A percentile compares a stretch with the other conserved stretches of the same genome.
Evolutionary conservation across 2,329 filamentous ascomycete species (phyloP).

Genomic region (Diaporthe longicolla): DNA sequence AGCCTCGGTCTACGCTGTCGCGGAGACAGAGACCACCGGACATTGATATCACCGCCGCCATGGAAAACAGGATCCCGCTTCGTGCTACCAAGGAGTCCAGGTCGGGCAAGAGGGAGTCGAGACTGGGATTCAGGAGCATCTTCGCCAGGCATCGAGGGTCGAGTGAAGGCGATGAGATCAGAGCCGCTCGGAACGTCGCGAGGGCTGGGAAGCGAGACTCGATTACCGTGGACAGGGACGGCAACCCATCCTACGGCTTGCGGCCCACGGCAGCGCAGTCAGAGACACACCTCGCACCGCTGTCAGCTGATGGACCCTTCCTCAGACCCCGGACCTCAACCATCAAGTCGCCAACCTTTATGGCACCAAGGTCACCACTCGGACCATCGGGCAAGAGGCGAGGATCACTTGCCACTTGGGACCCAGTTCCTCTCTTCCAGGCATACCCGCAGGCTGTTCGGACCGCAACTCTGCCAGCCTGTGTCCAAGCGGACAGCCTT

Average conservation of each 20-base stretch:
- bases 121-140: conserved; percentile 64
- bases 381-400: conserved; percentile 41
- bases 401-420: conserved; percentile 65
- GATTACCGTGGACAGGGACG: conserved; percentile 23
- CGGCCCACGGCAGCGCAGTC: conserved; percentile 33
- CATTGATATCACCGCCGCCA: conserved; percentile 48
- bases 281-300: conserved; percentile 37
- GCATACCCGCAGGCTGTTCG: conserved; percentile 88
- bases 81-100: conserved; percentile 56
- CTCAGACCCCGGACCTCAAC: conserved; percentile 34
- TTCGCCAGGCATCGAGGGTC: conserved; percentile 62
- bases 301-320: conserved; percentile 6
- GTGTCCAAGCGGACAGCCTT: conserved; percentile 77
- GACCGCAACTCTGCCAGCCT: conserved; percentile 78
- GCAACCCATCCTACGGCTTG: conserved; percentile 34
- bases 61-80: conserved; percentile 58
- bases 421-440: conserved; percentile 84
- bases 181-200: conserved; percentile 16
- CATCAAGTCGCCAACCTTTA: conserved; percentile 36
- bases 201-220: conserved; percentile 28
- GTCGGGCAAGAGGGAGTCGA: conserved; percentile 64
- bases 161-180: conserved; percentile 52
- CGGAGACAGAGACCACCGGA: conserved; percentile 58
- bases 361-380: conserved; percentile 43
- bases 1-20: conserved; percentile 42